Base-by-base conservation (phyloP, 2,329 filamentous ascomycete genomes). In the Coniella vitis region DNA sequence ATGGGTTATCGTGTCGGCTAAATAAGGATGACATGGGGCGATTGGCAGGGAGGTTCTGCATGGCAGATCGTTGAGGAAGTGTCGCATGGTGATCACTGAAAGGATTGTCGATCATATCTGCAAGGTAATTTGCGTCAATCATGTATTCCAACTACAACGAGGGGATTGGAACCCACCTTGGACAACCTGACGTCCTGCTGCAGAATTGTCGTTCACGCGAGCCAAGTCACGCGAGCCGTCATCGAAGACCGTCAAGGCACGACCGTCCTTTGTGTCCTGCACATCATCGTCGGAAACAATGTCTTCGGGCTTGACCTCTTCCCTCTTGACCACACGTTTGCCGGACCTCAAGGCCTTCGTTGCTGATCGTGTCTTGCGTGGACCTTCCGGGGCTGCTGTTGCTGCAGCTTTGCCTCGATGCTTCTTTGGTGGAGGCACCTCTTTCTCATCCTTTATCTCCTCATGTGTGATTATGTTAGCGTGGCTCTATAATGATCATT, bases 381-480 rank as follows among this genome's bases (percentile, higher is more conserved):
- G 34, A 35, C 34, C 16, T 4, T 38, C 13, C 59, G 52, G 25
- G 35, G 34, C 51, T 50, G 42, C 13, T 47, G 47, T 34, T 7
- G 34, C 42, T n/a, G 51, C 29, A 8, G 25, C 39, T 34, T 22
- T 46, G 46, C 60, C 65, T 8, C 56, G 48, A 16, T 49, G 55
- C 47, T 63, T 69, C 35, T 60, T 61, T 2, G 61, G 59, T 2
- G 66, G 64, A 32, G 64, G 57, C 43, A 58, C 32, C 20, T 56
- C 47, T 29, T 31, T 40, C 4, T 54, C 47, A 16, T 54, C 51
- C 35, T 51, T 38, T 22, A 54, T 49, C 53, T 51, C 39, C 48
- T 57, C 12, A n/a, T 29, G 5, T 29, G 5, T 10, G 25, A 5
- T 5, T 10, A 29, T 5, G 25, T 29, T 10, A 29, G 25, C 25